phyloP scores from a whole-genome alignment of 2,329 filamentous ascomycete genomes.

The Aureobasidium pullulans region DNA sequence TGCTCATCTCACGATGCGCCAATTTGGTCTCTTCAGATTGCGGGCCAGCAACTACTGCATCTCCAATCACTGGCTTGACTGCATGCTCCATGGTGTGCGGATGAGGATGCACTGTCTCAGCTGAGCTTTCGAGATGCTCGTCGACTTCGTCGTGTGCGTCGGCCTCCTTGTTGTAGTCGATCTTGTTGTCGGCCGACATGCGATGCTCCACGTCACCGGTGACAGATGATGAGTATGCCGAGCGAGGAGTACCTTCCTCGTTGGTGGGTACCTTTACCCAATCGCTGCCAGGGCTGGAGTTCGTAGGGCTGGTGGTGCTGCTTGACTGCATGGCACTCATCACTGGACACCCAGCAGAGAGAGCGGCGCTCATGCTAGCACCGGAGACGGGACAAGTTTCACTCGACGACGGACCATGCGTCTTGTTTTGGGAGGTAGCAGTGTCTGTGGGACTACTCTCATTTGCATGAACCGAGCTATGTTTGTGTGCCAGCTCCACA shows the following conservation, averaged over 20 bases:
- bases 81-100: constrained; percentile 27
- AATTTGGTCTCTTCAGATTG: constrained; percentile 26
- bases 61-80: constrained; percentile 26
- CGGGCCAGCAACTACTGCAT: constrained; percentile 29
- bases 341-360: constrained; percentile 4
- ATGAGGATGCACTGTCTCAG: constrained; percentile 28
- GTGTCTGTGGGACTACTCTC: background rate
- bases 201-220: constrained; percentile 17
- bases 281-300: constrained; percentile 1
- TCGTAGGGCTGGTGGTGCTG: background rate
- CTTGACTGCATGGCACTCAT: background rate
- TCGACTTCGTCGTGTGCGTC: constrained; percentile 25
- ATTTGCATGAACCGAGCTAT: constrained; percentile 14
- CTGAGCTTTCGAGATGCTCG: constrained; percentile 22
- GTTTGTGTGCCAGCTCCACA: constrained; percentile 19
- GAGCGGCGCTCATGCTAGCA: constrained; percentile 4
- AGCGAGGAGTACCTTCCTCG: constrained; percentile 8
- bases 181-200: constrained; percentile 7
- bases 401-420: background rate
- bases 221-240: constrained; percentile 21
- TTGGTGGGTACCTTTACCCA: constrained; percentile 1
- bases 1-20: constrained; percentile 34
- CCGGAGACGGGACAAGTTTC: constrained; percentile 2
- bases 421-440: background rate
- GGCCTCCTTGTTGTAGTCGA: constrained; percentile 20